A percentile compares a stretch with the other conserved stretches of the same genome.
Conservation (phyloP, 345 rosid genomes). For the Dipteronia sinensis region DNA sequence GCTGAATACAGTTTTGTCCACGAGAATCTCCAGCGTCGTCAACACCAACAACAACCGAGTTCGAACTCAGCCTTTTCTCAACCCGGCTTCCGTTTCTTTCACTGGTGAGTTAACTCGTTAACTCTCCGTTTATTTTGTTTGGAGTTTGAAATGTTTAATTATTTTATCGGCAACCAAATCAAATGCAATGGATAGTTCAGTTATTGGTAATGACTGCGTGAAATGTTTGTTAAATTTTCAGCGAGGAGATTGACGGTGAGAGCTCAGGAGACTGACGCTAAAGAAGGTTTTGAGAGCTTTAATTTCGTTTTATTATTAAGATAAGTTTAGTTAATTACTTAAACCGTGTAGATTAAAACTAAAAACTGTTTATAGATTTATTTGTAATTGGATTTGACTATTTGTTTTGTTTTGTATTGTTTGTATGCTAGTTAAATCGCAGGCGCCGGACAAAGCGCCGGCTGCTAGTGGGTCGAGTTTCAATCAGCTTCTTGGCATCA, state of each 20-base stretch:
- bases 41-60: conserved; percentile 19
- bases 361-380: neutral
- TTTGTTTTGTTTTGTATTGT: neutral
- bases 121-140: conserved; percentile 12
- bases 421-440: conserved; percentile 52
- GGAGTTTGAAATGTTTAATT: neutral
- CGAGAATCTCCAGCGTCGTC: conserved; percentile 37
- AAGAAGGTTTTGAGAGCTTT: conserved; percentile 55
- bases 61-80: conserved; percentile 31
- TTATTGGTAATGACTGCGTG: neutral
- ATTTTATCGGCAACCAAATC: neutral
- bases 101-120: conserved; percentile 52
- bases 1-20: conserved; percentile 50
- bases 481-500: conserved; percentile 96
- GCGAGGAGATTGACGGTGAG: conserved; percentile 70
- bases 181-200: neutral
- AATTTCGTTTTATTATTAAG: neutral
- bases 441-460: conserved; percentile 74
- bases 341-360: neutral
- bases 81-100: conserved; percentile 48
- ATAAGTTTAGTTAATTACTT: no score
- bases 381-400: neutral
- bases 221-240: conserved; percentile 26
- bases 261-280: conserved; percentile 80
- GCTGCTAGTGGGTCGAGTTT: conserved; percentile 71